These are phyloP conservation scores for Claviceps sp. DNA, from an alignment of 2,329 filamentous ascomycete genomes.

Conservation along the genomic window DNA sequence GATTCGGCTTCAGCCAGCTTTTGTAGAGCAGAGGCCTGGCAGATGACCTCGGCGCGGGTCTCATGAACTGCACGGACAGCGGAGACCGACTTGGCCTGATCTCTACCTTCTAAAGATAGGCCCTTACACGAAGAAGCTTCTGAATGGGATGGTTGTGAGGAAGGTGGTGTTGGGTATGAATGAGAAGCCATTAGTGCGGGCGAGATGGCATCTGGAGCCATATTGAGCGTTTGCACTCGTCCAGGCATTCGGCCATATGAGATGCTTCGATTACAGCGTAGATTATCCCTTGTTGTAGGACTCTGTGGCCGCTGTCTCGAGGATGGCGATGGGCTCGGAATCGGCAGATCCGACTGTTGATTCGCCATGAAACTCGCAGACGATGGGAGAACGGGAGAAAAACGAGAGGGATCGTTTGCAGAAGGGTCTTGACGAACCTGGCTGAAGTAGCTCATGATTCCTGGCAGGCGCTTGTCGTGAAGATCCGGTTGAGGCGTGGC, in stretches of 20 bases:
- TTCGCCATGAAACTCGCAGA: conserved; percentile 20
- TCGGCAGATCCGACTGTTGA: conserved; percentile 10
- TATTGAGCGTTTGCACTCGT: conserved; percentile 8
- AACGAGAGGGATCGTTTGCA: conserved; percentile 25
- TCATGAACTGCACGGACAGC: not conserved
- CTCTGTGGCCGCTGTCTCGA: conserved; percentile 14
- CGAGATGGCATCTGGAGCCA: conserved; percentile 12
- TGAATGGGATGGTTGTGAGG: conserved; percentile 32
- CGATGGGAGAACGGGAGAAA: conserved; percentile 24
- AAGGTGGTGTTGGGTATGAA: conserved; percentile 44
- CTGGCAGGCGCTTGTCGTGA: conserved; percentile 86
- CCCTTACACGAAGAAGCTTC: conserved; percentile 18
- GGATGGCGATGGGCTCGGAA: conserved; percentile 18
- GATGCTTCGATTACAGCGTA: conserved; percentile 12
- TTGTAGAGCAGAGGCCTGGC: not conserved
- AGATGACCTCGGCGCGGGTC: not conserved
- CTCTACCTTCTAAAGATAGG: conserved; percentile 12
- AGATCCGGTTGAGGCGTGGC: conserved; percentile 89
- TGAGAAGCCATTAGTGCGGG: conserved; percentile 16
- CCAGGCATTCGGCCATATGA: conserved; percentile 5
- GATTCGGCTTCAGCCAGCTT: not conserved
- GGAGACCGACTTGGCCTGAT: conserved; percentile 10
- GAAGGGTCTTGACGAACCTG: conserved; percentile 93
- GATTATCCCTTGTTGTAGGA: conserved; percentile 13
- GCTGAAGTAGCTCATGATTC: conserved; percentile 95